A percentile compares a stretch with the other conserved stretches of the same genome.
phyloP scores from a whole-genome alignment of 2,329 filamentous ascomycete genomes.

The Fusarium irregulare region DNA sequence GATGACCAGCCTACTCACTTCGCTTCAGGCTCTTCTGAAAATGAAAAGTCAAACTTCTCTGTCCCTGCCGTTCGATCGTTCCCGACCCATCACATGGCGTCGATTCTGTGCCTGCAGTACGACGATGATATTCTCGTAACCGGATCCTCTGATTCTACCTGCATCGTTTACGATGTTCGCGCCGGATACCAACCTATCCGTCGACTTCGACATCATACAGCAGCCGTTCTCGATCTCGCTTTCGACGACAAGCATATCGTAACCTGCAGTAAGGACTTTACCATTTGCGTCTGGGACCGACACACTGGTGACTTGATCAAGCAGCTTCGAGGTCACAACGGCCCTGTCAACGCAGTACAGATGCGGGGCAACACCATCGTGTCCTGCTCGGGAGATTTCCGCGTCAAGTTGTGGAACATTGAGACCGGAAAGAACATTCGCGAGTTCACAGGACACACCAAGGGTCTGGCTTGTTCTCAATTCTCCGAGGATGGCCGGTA shows the following conservation, averaged over 20 bases:
- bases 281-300: conserved; percentile 94
- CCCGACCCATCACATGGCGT: conserved; percentile 82
- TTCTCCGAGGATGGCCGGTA: conserved; percentile 95
- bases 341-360: conserved; percentile 96
- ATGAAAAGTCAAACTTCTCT: conserved; percentile 58
- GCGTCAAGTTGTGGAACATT: conserved; percentile 95
- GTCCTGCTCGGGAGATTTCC: conserved; percentile 92
- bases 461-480: conserved; percentile 94
- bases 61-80: conserved; percentile 68
- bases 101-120: conserved; percentile 94
- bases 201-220: conserved; percentile 81
- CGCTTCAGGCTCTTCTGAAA: conserved; percentile 64
- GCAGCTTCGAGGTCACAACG: conserved; percentile 84
- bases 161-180: conserved; percentile 90
- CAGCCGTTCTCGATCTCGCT: conserved; percentile 92
- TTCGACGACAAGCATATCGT: conserved; percentile 94
- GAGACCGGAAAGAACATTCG: conserved; percentile 88
- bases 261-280: conserved; percentile 95
- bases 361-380: conserved; percentile 93
- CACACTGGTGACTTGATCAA: conserved; percentile 79
- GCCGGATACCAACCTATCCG: conserved; percentile 82
- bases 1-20: conserved; percentile 65
- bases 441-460: conserved; percentile 89
- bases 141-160: conserved; percentile 90
- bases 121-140: conserved; percentile 94